Conservation (phyloP, 1,284 basidiomycete genomes). For the Pascua guehoae region DNA sequence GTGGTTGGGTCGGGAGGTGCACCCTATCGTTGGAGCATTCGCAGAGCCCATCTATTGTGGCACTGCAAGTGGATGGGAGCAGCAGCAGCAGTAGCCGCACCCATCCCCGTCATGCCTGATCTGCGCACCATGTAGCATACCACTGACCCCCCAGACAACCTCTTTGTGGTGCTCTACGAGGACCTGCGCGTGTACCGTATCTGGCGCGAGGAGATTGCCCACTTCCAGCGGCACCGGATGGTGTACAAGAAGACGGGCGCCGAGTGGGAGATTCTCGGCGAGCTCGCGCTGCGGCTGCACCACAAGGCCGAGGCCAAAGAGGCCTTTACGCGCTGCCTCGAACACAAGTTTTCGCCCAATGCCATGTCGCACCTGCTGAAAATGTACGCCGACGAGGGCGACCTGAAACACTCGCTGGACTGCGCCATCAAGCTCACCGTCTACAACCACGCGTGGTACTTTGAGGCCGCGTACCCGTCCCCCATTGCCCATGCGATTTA, state of each 20-base stretch:
- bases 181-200: conserved; percentile 99
- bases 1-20: too few relatives aligned
- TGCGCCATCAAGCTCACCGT: conserved; percentile 88
- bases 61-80: too few relatives aligned
- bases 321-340: conserved; percentile 90
- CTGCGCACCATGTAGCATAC: neutral
- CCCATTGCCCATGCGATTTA: conserved; percentile 84
- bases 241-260: conserved; percentile 93
- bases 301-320: conserved; percentile 98
- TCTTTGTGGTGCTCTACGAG: conserved; percentile 99
- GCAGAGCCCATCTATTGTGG: too few relatives aligned
- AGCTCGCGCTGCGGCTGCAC: conserved; percentile 83
- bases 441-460: conserved; percentile 71
- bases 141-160: conserved; percentile 57
- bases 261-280: conserved; percentile 98
- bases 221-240: conserved; percentile 93
- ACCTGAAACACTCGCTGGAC: conserved; percentile 84
- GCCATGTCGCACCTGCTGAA: conserved; percentile 90
- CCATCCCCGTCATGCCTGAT: too few relatives aligned
- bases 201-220: conserved; percentile 97
- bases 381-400: conserved; percentile 89
- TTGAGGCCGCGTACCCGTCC: conserved; percentile 82
- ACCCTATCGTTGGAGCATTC: too few relatives aligned
- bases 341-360: conserved; percentile 82
- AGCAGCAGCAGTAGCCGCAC: too few relatives aligned